Evolutionary conservation across 1,284 basidiomycete species (phyloP).

Genomic region (Ceratobasidium sp.): DNA sequence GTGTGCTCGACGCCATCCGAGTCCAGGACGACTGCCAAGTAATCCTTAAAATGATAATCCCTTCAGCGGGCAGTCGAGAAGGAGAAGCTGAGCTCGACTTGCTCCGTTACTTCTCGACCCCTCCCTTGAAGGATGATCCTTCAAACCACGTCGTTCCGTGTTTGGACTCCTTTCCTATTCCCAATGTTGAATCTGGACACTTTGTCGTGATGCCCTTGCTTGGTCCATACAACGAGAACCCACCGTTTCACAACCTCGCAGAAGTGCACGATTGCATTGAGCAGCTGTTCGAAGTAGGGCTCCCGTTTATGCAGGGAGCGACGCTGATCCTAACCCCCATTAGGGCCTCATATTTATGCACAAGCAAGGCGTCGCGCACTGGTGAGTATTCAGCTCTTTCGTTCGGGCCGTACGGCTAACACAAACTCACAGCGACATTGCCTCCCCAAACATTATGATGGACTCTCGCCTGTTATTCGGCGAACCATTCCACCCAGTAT

Average conservation of each 20-base stretch:
- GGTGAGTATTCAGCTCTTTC: neutral
- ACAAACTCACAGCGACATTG: neutral
- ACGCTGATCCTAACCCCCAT: neutral
- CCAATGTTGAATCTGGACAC: neutral
- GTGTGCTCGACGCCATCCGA: too few relatives aligned
- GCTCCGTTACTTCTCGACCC: too few relatives aligned
- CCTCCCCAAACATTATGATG: slow-evolving; percentile 22
- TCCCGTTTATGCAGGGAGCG: neutral
- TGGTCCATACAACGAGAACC: neutral
- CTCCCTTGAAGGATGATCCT: too few relatives aligned
- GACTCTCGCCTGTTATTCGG: slow-evolving; percentile 1
- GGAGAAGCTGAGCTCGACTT: too few relatives aligned
- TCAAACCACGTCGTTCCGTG: too few relatives aligned
- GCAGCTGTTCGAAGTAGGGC: slow-evolving; percentile 1
- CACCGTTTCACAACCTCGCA: neutral
- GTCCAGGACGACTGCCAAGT: too few relatives aligned
- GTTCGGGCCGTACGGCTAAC: too few relatives aligned
- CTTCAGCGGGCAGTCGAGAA: too few relatives aligned
- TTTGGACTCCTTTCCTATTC: too few relatives aligned
- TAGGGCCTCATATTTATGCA: slow-evolving; percentile 24
- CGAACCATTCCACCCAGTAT: slow-evolving; percentile 12
- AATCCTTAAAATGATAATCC: too few relatives aligned
- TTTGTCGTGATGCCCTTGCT: slow-evolving; percentile 12
- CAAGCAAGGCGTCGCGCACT: slow-evolving; percentile 1
- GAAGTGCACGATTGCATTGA: neutral